A percentile compares a stretch with the other conserved stretches of the same genome.
Conservation (phyloP, 495 filamentous ascomycete genomes). For the Lasiosphaeria hispida region DNA sequence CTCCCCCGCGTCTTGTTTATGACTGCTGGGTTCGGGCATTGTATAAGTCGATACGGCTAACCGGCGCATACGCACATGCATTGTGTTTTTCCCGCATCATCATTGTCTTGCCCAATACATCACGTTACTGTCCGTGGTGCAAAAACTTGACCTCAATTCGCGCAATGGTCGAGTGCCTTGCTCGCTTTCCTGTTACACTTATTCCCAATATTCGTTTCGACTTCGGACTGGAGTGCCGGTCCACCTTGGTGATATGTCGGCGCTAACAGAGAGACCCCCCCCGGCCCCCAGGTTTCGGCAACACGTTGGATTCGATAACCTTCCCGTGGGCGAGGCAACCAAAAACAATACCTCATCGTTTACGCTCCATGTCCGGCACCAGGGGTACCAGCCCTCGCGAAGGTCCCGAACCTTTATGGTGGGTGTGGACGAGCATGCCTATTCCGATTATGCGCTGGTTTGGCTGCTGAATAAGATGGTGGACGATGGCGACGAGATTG, state of each 20-base stretch:
- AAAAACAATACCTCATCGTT: constrained; percentile 81
- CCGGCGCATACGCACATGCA: constrained; percentile 16
- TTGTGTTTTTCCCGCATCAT: constrained; percentile 19
- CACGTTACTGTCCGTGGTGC: too few relatives aligned
- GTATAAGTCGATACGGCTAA: constrained; percentile 10
- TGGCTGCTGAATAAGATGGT: constrained; percentile 95
- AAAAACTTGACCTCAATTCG: constrained; percentile 2
- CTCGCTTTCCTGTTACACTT: background rate
- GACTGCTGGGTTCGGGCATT: background rate
- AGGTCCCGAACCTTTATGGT: constrained; percentile 90
- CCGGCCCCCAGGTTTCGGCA: constrained; percentile 52
- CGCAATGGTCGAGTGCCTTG: constrained; percentile 16
- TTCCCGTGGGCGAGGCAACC: constrained; percentile 61
- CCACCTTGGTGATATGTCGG: constrained; percentile 37
- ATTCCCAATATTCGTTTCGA: background rate
- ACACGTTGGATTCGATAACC: constrained; percentile 90
- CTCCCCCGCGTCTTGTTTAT: constrained; percentile 7
- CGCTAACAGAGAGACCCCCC: constrained; percentile 38
- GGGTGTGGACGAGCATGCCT: constrained; percentile 90
- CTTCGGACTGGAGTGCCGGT: background rate
- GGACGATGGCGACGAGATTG: constrained; percentile 94
- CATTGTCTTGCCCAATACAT: background rate
- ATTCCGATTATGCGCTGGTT: constrained; percentile 91
- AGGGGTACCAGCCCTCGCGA: constrained; percentile 79
- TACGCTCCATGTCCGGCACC: constrained; percentile 84